These are phyloP conservation scores for Verticillium tricorpus DNA, from an alignment of 2,329 filamentous ascomycete species.

Conservation along the genomic window DNA sequence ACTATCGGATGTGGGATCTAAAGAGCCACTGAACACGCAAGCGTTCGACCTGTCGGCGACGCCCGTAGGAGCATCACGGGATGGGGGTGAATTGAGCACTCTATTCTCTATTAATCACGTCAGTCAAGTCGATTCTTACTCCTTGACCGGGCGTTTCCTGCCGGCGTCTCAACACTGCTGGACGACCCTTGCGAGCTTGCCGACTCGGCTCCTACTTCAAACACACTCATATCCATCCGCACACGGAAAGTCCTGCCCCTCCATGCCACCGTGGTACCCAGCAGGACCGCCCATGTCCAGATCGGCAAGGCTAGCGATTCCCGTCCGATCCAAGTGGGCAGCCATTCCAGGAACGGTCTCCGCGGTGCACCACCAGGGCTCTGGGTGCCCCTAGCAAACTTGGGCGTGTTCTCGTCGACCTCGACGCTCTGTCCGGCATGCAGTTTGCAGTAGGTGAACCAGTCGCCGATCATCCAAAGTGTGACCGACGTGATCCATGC, in stretches of 20 bases:
- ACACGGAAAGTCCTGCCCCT: conserved; percentile 79
- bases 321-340: conserved; percentile 77
- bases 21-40: too few relatives aligned
- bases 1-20: too few relatives aligned
- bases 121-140: neutral
- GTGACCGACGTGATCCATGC: conserved; percentile 64
- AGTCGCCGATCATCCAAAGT: conserved; percentile 73
- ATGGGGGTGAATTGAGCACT: too few relatives aligned
- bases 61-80: too few relatives aligned
- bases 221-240: conserved; percentile 76
- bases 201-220: conserved; percentile 28
- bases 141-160: neutral
- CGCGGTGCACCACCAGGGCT: conserved; percentile 32
- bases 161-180: neutral
- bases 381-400: conserved; percentile 56
- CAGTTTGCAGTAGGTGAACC: conserved; percentile 66
- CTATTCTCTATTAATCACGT: neutral
- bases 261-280: conserved; percentile 87
- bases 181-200: neutral
- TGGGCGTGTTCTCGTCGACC: conserved; percentile 66
- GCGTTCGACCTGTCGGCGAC: too few relatives aligned
- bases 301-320: conserved; percentile 82
- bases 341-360: conserved; percentile 65
- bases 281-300: conserved; percentile 84
- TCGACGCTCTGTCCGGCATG: conserved; percentile 71